Evolutionary conservation across 805 yeast genomes (phyloP).

Genomic region (Blastobotrys robertii): DNA sequence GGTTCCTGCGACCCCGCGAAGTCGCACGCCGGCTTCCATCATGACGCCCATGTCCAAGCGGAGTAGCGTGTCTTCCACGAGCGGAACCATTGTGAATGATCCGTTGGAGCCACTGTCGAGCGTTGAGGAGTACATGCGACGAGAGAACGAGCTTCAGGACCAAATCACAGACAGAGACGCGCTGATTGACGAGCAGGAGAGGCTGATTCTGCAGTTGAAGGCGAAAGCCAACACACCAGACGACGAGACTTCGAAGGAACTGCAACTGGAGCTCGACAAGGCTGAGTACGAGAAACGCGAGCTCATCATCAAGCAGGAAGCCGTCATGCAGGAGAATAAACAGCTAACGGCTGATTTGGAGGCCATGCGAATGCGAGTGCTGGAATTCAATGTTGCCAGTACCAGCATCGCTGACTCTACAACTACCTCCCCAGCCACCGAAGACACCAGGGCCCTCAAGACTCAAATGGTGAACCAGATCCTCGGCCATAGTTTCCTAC

Average conservation of each 20-base stretch:
- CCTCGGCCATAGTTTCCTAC: too few relatives aligned
- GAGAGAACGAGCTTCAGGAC: constrained; percentile 27
- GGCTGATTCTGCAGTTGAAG: constrained; percentile 12
- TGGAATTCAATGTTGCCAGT: constrained; percentile 4
- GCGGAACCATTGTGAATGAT: neutral
- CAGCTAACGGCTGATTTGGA: constrained; percentile 9
- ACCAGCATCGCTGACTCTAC: neutral
- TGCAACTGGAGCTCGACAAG: constrained; percentile 14
- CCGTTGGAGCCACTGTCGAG: neutral
- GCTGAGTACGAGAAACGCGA: constrained; percentile 18
- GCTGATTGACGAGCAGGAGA: constrained; percentile 12
- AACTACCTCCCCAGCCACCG: too few relatives aligned
- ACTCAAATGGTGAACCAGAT: too few relatives aligned
- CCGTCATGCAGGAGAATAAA: constrained; percentile 15
- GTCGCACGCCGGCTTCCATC: too few relatives aligned
- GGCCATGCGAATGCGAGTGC: constrained; percentile 6
- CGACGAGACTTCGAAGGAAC: constrained; percentile 4
- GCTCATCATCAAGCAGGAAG: constrained; percentile 11
- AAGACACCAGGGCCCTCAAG: too few relatives aligned
- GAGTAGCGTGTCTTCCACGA: neutral
- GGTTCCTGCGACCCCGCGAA: too few relatives aligned
- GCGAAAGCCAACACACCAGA: neutral
- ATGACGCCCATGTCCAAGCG: neutral
- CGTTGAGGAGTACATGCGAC: constrained; percentile 18
- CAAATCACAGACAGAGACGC: constrained; percentile 22